phyloP scores from a whole-genome alignment of 371 early-diverging fungal species.

The Lichtheimia corymbifera region DNA sequence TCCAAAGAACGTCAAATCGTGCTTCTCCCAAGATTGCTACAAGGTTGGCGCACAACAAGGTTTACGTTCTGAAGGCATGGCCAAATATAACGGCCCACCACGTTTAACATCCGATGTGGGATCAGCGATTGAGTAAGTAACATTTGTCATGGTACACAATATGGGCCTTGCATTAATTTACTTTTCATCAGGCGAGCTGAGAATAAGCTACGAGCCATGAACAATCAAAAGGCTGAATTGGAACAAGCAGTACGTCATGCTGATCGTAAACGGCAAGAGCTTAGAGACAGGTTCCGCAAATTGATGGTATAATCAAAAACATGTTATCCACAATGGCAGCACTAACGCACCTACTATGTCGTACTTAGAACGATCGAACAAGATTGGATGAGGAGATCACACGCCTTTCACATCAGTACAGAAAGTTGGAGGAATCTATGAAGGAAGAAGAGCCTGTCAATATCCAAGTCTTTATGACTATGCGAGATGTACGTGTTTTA shows the following conservation, averaged over 20 bases:
- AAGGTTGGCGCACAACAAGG: slow-evolving; percentile 63
- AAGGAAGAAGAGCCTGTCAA: slow-evolving; percentile 70
- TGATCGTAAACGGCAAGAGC: neutral
- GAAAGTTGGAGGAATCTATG: slow-evolving; percentile 40
- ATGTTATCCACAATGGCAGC: too few relatives aligned
- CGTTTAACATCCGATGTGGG: slow-evolving; percentile 50
- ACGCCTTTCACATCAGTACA: too few relatives aligned
- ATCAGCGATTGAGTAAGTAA: slow-evolving; percentile 37
- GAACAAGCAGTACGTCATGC: slow-evolving; percentile 18
- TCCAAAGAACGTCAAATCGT: slow-evolving; percentile 72
- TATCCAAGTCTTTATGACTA: slow-evolving; percentile 55
- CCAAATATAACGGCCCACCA: slow-evolving; percentile 36
- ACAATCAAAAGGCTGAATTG: slow-evolving; percentile 25
- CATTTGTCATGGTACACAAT: neutral
- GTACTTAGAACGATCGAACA: too few relatives aligned
- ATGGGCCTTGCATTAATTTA: too few relatives aligned
- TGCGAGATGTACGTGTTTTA: slow-evolving; percentile 34
- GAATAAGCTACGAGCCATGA: neutral
- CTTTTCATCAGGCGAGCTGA: neutral
- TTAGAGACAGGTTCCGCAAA: too few relatives aligned
- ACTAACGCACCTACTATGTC: too few relatives aligned
- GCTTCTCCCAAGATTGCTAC: slow-evolving; percentile 68
- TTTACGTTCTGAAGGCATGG: slow-evolving; percentile 44
- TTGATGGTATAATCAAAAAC: too few relatives aligned
- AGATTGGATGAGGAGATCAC: too few relatives aligned